phyloP scores from a whole-genome alignment of 495 filamentous ascomycete genomes.

The Astrothelium subdiscretum region DNA sequence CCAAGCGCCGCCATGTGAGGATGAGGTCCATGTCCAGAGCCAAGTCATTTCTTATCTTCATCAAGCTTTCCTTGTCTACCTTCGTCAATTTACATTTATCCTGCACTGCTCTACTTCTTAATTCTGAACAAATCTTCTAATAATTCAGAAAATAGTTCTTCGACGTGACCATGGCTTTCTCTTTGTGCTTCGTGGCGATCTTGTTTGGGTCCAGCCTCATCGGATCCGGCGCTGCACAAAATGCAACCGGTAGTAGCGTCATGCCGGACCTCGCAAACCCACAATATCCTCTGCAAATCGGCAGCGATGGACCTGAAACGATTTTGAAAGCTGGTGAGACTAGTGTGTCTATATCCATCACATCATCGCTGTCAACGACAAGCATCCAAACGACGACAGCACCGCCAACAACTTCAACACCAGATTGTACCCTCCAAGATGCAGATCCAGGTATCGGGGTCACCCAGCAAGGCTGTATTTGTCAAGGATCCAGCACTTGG shows the following conservation, averaged over 20 bases:
- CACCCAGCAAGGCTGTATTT: neutral
- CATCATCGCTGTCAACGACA: neutral
- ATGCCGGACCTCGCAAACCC: neutral
- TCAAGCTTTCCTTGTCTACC: too few relatives aligned
- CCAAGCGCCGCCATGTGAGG: too few relatives aligned
- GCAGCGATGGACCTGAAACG: neutral
- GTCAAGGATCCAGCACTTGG: constrained; percentile 3
- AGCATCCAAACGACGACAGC: neutral
- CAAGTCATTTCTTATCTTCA: too few relatives aligned
- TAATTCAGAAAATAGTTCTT: neutral
- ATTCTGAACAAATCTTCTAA: neutral
- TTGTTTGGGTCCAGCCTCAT: neutral
- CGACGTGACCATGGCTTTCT: neutral
- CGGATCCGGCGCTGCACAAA: neutral
- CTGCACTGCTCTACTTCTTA: too few relatives aligned
- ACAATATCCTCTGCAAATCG: neutral
- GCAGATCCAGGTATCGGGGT: neutral
- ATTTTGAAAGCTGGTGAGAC: neutral
- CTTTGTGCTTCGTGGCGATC: neutral
- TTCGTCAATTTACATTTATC: too few relatives aligned
- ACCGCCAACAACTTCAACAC: neutral
- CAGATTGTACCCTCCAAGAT: neutral
- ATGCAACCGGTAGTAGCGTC: neutral
- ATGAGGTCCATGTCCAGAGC: too few relatives aligned
- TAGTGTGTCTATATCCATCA: neutral